Evolutionary conservation across 306 rosid species (phyloP).

Genomic region (Heteromeles arbutifolia): DNA sequence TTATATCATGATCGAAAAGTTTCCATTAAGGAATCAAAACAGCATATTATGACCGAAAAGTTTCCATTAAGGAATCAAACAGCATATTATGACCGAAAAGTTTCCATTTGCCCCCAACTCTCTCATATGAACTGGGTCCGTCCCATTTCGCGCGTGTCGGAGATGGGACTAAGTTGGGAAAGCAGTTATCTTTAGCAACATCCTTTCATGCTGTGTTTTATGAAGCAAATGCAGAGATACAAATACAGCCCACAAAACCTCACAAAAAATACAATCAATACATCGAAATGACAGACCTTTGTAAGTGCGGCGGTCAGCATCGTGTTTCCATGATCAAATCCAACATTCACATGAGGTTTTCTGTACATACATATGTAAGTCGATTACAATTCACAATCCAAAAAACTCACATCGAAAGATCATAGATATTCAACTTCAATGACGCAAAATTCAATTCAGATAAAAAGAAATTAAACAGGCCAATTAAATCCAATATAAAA

Average conservation of each 20-base stretch:
- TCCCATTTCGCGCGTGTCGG: not conserved
- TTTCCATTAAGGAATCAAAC: too few relatives aligned
- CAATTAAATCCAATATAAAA: not conserved
- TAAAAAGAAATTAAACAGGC: not conserved
- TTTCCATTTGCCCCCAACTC: not conserved
- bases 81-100: too few relatives aligned
- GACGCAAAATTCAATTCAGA: not conserved
- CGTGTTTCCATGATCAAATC: slow-evolving; percentile 95
- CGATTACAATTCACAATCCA: not conserved
- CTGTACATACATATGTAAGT: slow-evolving; percentile 23
- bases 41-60: too few relatives aligned
- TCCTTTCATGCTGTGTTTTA: not conserved
- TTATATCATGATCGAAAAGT: not conserved
- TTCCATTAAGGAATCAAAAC: too few relatives aligned
- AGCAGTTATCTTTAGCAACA: not conserved
- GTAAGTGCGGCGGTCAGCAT: slow-evolving; percentile 93
- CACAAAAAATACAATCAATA: not conserved
- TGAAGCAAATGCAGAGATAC: not conserved
- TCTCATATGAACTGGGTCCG: not conserved
- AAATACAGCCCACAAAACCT: not conserved
- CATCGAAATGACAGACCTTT: slow-evolving; percentile 43
- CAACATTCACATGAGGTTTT: slow-evolving; percentile 91
- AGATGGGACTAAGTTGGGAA: too few relatives aligned
- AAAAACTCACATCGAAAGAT: not conserved
- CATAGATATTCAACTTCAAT: not conserved